Evolutionary conservation across 352 stramenopile species (phyloP).

Genomic region (Globisporangium nunn): DNA sequence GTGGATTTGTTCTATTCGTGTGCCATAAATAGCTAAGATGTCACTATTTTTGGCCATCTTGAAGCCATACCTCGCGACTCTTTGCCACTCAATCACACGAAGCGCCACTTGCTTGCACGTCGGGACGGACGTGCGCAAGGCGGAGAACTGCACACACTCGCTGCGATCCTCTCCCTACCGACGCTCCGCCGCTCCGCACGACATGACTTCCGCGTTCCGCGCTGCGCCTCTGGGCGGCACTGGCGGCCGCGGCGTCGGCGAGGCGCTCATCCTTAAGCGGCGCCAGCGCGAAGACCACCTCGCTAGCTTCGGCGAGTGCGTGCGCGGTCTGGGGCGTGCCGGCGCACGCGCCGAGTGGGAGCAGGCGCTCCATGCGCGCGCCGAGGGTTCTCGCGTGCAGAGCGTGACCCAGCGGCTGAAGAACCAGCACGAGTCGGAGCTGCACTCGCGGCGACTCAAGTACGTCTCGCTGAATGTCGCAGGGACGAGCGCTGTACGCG

Average conservation of each 20-base stretch:
- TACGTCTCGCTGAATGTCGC: constrained; percentile 8
- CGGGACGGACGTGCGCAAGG: background rate
- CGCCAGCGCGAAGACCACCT: constrained; percentile 62
- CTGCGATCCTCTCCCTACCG: too few relatives aligned
- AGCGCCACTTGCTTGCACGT: too few relatives aligned
- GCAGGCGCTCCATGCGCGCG: constrained; percentile 45
- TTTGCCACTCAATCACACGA: too few relatives aligned
- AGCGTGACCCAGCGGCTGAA: constrained; percentile 39
- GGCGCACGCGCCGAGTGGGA: constrained; percentile 71
- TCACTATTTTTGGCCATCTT: too few relatives aligned
- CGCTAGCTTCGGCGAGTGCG: constrained; percentile 39
- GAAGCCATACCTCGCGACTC: too few relatives aligned
- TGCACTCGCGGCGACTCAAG: constrained; percentile 52
- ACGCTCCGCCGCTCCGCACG: too few relatives aligned
- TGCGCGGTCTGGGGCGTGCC: constrained; percentile 39
- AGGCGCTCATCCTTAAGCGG: constrained; percentile 67
- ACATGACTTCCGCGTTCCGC: background rate
- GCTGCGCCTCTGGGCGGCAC: constrained; percentile 1
- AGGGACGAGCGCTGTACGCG: background rate
- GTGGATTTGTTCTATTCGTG: too few relatives aligned
- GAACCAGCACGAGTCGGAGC: constrained; percentile 69
- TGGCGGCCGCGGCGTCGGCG: constrained; percentile 46
- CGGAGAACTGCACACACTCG: background rate
- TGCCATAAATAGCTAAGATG: too few relatives aligned
- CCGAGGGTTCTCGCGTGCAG: constrained; percentile 39